Evolutionary conservation across 352 stramenopile genomes (phyloP), one percentile per base, ranked within the genome.

Genomic region (Thalassiosira exigua): DNA sequence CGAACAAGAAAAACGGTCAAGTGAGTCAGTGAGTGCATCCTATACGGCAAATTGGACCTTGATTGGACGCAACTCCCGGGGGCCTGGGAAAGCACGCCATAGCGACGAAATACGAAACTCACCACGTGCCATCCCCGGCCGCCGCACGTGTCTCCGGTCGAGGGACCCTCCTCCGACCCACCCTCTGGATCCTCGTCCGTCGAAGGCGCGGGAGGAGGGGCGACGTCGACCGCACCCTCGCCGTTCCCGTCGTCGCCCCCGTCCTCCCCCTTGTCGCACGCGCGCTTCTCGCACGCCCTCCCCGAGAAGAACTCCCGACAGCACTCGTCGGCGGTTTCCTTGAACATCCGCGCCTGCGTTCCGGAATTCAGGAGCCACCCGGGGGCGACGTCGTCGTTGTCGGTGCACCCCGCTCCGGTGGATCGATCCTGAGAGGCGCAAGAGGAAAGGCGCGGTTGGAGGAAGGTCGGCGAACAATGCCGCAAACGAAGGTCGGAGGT

Each of bases 81-180:
- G n/a, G n/a, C n/a, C n/a, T n/a, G n/a, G n/a, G n/a, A n/a, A n/a
- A n/a, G n/a, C n/a, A n/a, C n/a, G n/a, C n/a, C n/a, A n/a, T n/a
- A n/a, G n/a, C n/a, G n/a, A n/a, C n/a, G n/a, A n/a, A n/a, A n/a
- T n/a, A n/a, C n/a, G 17, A 56, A 24, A 56, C 46, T 56, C 46
- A 56, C 46, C 5, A 56, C 22, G 46, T 56, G 46, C 46, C 46
- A 56, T 56, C 46, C 46, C 5, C 22, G 46, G 46, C 17, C 46
- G 24, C 9, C 17, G 24, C 46, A 56, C 5, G 17, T 56, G 24
- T n/a, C n/a, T n/a, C n/a, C n/a, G n/a, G n/a, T n/a, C n/a, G n/a
- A n/a, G n/a, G n/a, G n/a, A n/a, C n/a, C n/a, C n/a, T n/a, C n/a
- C n/a, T n/a, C n/a, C n/a, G n/a, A n/a, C n/a, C n/a, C n/a, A n/a